These are phyloP conservation scores for Trypanosomatidae sp. DNA, from an alignment of 208 protist genomes.

Conservation along the genomic window DNA sequence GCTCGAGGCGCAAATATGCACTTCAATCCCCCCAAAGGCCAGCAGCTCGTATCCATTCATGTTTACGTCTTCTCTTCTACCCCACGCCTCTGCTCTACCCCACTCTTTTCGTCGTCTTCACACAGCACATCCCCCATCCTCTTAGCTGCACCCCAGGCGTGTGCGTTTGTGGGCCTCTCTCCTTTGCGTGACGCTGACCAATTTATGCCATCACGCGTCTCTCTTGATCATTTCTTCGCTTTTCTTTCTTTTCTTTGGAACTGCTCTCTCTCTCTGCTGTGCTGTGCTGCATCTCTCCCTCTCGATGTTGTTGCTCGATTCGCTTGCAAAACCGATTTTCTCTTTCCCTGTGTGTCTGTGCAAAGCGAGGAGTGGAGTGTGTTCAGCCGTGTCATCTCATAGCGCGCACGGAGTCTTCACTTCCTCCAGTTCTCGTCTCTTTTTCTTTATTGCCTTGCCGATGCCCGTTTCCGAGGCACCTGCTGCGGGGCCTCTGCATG, in stretches of 20 bases:
- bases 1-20: not conserved
- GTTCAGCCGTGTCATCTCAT: not conserved
- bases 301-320: not conserved
- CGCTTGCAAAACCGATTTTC: not conserved
- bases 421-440: not conserved
- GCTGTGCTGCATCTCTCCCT: not conserved
- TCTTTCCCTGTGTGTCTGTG: not conserved
- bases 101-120: not conserved
- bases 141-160: not conserved
- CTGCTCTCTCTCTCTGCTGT: not conserved
- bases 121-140: not conserved
- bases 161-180: not conserved
- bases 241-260: not conserved
- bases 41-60: not conserved
- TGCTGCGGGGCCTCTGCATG: slow-evolving; percentile 4
- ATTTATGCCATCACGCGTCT: not conserved
- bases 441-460: not conserved
- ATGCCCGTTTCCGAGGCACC: not conserved
- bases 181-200: not conserved
- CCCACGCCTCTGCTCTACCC: not conserved
- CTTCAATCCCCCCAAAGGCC: not conserved
- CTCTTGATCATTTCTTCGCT: not conserved
- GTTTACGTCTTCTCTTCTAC: not conserved
- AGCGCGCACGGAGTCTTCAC: not conserved
- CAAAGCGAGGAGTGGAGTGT: not conserved